These are phyloP conservation scores for Malassezia caprae DNA, from an alignment of 1,284 basidiomycete genomes.

Conservation along the genomic window DNA sequence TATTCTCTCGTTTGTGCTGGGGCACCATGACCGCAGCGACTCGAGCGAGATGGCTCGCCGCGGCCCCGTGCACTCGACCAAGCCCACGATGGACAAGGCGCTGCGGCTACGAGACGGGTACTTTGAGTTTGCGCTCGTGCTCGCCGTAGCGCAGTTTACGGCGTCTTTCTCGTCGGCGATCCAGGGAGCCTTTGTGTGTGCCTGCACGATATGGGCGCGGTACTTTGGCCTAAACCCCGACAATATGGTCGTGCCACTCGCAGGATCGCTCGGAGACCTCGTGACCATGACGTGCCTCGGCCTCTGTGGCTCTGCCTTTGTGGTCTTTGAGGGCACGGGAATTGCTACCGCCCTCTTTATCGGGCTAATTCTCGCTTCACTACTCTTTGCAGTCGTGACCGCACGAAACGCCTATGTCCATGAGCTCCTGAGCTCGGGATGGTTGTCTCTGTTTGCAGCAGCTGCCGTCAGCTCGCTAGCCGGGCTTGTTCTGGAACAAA, in stretches of 20 bases:
- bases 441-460: constrained; percentile 78
- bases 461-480: constrained; percentile 86
- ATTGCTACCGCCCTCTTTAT: constrained; percentile 57
- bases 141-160: constrained; percentile 77
- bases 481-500: constrained; percentile 79
- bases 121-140: constrained; percentile 64
- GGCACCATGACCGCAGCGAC: constrained; percentile 42
- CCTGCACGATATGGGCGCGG: constrained; percentile 68
- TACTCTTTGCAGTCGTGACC: constrained; percentile 55
- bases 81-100: constrained; percentile 37
- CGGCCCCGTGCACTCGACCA: constrained; percentile 14
- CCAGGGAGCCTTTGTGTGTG: constrained; percentile 86
- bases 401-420: constrained; percentile 60
- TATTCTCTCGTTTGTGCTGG: constrained; percentile 64
- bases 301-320: constrained; percentile 42
- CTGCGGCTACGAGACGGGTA: constrained; percentile 47
- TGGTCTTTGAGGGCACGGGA: constrained; percentile 47
- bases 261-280: constrained; percentile 82
- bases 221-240: constrained; percentile 73
- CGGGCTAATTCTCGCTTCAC: constrained; percentile 55
- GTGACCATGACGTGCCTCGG: constrained; percentile 58
- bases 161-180: constrained; percentile 68
- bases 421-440: constrained; percentile 68
- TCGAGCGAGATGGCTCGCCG: constrained; percentile 9
- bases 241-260: constrained; percentile 88